A percentile compares a stretch with the other conserved stretches of the same genome.
These are phyloP conservation scores for Picochlorum sp. DNA, from an alignment of 139 green algal genomes.

Conservation along the genomic window DNA sequence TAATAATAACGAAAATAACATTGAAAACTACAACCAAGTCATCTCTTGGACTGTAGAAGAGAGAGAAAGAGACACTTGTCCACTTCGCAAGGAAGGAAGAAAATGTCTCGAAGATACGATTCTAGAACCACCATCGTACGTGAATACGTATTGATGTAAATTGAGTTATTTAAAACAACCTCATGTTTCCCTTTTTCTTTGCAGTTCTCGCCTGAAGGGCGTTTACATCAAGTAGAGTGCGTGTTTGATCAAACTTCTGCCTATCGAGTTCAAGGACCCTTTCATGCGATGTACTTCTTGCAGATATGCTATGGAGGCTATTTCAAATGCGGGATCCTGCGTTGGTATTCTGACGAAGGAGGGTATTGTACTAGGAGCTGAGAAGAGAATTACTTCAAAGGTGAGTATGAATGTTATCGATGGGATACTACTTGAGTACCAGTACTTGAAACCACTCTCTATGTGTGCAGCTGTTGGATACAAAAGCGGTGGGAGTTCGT, in stretches of 20 bases:
- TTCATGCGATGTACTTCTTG: conserved; percentile 27
- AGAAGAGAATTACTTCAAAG: conserved; percentile 98
- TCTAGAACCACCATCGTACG: conserved; percentile 92
- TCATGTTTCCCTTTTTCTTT: not conserved
- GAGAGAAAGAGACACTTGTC: not conserved
- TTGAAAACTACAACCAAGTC: too few relatives aligned
- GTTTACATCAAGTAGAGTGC: conserved; percentile 88
- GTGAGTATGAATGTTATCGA: conserved; percentile 25
- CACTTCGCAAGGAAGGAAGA: not conserved
- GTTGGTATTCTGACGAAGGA: conserved; percentile 86
- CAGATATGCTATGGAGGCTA: conserved; percentile 98
- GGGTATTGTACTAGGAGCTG: conserved; percentile 88
- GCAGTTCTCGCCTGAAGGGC: conserved; percentile 68
- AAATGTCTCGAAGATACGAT: conserved; percentile 73
- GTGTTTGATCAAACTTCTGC: not conserved
- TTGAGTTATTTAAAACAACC: not conserved
- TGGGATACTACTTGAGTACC: not conserved
- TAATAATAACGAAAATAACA: too few relatives aligned
- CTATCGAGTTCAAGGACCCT: not conserved
- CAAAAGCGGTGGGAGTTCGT: conserved; percentile 71
- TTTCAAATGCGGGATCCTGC: conserved; percentile 89
- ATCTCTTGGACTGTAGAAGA: too few relatives aligned
- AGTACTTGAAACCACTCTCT: too few relatives aligned
- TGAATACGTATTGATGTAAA: not conserved
- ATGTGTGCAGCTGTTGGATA: conserved; percentile 77